Conservation (phyloP, 805 yeast genomes). For the Cyberlindnera americana region DNA sequence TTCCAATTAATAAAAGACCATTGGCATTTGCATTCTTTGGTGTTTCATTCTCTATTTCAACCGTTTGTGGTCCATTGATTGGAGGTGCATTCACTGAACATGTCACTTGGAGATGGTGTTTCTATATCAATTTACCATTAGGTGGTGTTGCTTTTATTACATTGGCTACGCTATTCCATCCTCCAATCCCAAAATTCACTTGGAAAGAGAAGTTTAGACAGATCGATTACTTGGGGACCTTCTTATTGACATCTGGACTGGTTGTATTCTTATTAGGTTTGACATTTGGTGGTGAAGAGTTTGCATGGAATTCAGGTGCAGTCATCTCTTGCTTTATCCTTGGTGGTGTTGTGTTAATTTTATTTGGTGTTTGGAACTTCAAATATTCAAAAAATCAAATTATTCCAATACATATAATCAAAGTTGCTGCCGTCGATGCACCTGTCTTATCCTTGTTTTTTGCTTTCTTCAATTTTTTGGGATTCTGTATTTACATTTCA, state of each 20-base stretch:
- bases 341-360: constrained; percentile 7
- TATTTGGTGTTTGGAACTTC: constrained; percentile 17
- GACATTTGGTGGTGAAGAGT: constrained; percentile 51
- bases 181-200: constrained; percentile 41
- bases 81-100: constrained; percentile 64
- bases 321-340: constrained; percentile 46
- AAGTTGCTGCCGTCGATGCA: constrained; percentile 30
- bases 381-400: constrained; percentile 13
- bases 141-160: constrained; percentile 49
- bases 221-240: constrained; percentile 50
- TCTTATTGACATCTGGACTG: constrained; percentile 39
- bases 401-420: constrained; percentile 41
- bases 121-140: constrained; percentile 64
- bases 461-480: constrained; percentile 40
- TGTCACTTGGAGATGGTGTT: constrained; percentile 74
- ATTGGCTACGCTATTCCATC: constrained; percentile 41
- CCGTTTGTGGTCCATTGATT: constrained; percentile 58
- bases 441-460: constrained; percentile 20
- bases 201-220: constrained; percentile 35
- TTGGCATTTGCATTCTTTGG: constrained; percentile 23
- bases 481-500: constrained; percentile 34
- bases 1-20: constrained; percentile 32
- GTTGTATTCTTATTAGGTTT: constrained; percentile 46
- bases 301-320: constrained; percentile 53
- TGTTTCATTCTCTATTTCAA: constrained; percentile 42